These are phyloP conservation scores for Grammothele lineata DNA, from an alignment of 768 basidiomycete species.

Conservation along the genomic window DNA sequence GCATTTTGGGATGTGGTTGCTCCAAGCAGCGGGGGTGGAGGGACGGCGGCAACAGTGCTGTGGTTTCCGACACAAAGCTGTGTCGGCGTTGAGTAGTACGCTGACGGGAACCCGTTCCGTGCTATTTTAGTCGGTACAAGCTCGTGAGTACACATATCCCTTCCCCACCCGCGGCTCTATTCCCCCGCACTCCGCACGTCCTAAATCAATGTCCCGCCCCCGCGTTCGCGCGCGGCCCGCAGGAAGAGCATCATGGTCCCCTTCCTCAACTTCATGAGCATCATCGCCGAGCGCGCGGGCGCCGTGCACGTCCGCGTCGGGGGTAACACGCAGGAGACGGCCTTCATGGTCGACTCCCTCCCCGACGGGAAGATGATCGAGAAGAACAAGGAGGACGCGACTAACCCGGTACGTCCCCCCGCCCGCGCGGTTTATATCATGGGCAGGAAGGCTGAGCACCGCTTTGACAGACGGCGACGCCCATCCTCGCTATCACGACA, in stretches of 20 bases:
- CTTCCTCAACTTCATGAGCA: constrained; percentile 46
- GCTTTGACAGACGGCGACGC: constrained; percentile 48
- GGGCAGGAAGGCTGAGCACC: too few relatives aligned
- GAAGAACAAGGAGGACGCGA: constrained; percentile 24
- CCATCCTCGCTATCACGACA: constrained; percentile 43
- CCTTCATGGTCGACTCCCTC: constrained; percentile 22
- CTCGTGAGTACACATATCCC: constrained; percentile 1
- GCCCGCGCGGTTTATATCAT: constrained; percentile 4
- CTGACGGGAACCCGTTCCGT: too few relatives aligned
- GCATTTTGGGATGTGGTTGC: too few relatives aligned
- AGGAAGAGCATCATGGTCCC: constrained; percentile 20
- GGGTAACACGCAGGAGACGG: constrained; percentile 48
- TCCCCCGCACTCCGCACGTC: neutral
- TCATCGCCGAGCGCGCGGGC: constrained; percentile 38
- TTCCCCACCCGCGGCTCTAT: too few relatives aligned
- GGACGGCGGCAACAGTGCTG: too few relatives aligned
- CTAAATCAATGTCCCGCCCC: neutral
- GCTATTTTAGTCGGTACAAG: neutral
- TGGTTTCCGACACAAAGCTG: too few relatives aligned
- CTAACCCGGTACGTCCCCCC: constrained; percentile 32
- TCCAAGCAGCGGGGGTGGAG: too few relatives aligned
- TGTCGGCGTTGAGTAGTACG: too few relatives aligned
- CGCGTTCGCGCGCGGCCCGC: neutral
- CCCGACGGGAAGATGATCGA: constrained; percentile 19
- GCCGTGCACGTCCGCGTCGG: constrained; percentile 36